Base-by-base conservation (phyloP, 129 eudicot species). In the Escallonia herrerae region DNA sequence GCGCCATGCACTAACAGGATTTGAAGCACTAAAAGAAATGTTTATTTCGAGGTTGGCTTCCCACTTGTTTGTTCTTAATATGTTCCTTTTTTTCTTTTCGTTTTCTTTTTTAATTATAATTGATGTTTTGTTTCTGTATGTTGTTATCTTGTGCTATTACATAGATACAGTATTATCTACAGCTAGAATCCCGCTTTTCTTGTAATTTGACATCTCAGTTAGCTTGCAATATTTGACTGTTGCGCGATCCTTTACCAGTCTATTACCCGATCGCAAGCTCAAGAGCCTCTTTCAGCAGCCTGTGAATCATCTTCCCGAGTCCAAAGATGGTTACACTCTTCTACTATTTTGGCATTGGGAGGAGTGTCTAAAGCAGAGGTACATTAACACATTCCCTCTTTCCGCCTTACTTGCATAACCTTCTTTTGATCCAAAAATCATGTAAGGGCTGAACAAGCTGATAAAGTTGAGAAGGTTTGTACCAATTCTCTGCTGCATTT, bases 261-360 rank as follows among this genome's bases (percentile, higher is more conserved):
- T 94, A 58, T 75, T 94, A 70, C 99, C 97, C 43, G 99, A 94
- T 75, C 94, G 95, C 43, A 94, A 94, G 80, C 80, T 94, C 73
- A 89, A 79, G 80, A 86, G 86, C 2, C 90, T 94, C 60, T 80
- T 75, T 74, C 97, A 94, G 80, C 84, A 80, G 81, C 99, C 99
- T 55, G 64, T 94, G 14, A 82, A 89, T 77, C 83, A 73, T 52
- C 88, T 94, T 62, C 82, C 99, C 0, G 99, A 94, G 14, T 73
- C 95, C 14, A 94, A 86, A 72, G 99, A 94, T 72, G 95, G 97
- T 37, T 49, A 89, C 46, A 83, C 97, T 40, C 95, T 94, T 40
- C 73, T 94, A 63, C 86, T 94, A 4, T 84, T 86, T 46, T 94
- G 99, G 99, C 72, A 94, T 74, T 94, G 99, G 99, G 99, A 94